Evolutionary conservation across 1,139 yeast genomes (phyloP).

Genomic region (Arxiozyma slooffiae): DNA sequence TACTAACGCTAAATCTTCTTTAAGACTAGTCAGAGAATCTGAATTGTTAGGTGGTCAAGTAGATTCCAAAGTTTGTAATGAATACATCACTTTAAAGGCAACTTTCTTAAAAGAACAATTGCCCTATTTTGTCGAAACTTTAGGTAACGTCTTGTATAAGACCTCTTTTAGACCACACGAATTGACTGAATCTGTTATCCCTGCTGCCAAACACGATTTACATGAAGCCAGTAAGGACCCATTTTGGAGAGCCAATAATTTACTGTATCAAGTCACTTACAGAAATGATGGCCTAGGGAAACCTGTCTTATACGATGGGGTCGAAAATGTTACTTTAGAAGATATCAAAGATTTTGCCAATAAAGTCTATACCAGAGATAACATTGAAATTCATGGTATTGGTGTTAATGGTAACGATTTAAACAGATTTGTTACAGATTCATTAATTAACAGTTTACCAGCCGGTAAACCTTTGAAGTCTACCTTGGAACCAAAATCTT

Average conservation of each 20-base stretch:
- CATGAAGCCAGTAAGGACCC: conserved; percentile 43
- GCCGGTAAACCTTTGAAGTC: conserved; percentile 42
- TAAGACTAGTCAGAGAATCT: conserved; percentile 88
- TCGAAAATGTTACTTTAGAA: conserved; percentile 46
- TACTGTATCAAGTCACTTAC: conserved; percentile 73
- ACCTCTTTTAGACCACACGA: conserved; percentile 77
- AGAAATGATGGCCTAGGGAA: conserved; percentile 75
- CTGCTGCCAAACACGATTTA: conserved; percentile 58
- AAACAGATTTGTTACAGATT: conserved; percentile 53
- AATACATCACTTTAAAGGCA: conserved; percentile 68
- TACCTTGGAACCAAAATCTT: conserved; percentile 35
- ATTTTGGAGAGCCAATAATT: conserved; percentile 58
- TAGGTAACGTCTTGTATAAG: conserved; percentile 66
- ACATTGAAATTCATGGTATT: conserved; percentile 60
- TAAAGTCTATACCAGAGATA: conserved; percentile 58
- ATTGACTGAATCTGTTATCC: conserved; percentile 69
- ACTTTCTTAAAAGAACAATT: conserved; percentile 78
- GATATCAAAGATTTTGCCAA: conserved; percentile 61
- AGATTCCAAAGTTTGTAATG: conserved; percentile 66
- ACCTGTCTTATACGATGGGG: conserved; percentile 68
- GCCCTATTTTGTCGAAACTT: conserved; percentile 83
- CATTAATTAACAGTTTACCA: conserved; percentile 57
- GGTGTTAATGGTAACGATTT: conserved; percentile 72
- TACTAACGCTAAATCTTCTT: conserved; percentile 75
- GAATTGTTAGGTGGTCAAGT: conserved; percentile 88